These are phyloP conservation scores for Penicillium crystallinum DNA, from an alignment of 495 filamentous ascomycete genomes.

Conservation along the genomic window DNA sequence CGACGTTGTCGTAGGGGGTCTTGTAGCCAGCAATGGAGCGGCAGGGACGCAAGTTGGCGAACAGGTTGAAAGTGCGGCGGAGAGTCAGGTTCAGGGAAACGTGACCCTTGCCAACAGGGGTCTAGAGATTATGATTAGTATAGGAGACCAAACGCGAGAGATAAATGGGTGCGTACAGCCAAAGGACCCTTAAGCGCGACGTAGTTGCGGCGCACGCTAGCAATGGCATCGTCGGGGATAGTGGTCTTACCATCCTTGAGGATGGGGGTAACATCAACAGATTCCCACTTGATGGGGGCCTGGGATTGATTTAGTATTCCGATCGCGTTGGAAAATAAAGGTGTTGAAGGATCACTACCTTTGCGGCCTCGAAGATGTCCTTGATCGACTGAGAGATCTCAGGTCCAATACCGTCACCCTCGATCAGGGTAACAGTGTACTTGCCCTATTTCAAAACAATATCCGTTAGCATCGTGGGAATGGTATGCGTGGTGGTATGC, in stretches of 20 bases:
- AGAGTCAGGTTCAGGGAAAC: conserved; percentile 98
- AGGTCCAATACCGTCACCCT: conserved; percentile 97
- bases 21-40: conserved; percentile 94
- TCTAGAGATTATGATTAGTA: conserved; percentile 50
- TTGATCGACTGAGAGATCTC: conserved; percentile 97
- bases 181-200: conserved; percentile 96
- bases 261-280: conserved; percentile 89
- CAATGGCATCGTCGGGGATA: conserved; percentile 85
- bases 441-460: conserved; percentile 59
- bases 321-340: conserved; percentile 6
- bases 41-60: conserved; percentile 97
- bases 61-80: conserved; percentile 98
- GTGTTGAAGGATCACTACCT: conserved; percentile 49
- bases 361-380: conserved; percentile 93
- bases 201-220: conserved; percentile 85
- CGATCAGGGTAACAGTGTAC: conserved; percentile 93
- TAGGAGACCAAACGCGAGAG: neutral
- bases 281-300: conserved; percentile 93
- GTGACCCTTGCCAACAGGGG: conserved; percentile 96
- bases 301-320: conserved; percentile 45
- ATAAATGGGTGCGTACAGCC: conserved; percentile 59
- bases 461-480: conserved; percentile 11
- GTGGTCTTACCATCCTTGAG: conserved; percentile 89
- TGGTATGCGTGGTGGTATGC: neutral
- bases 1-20: conserved; percentile 96